Base-by-base conservation (phyloP, 768 basidiomycete species). In the Suillus decipiens region DNA sequence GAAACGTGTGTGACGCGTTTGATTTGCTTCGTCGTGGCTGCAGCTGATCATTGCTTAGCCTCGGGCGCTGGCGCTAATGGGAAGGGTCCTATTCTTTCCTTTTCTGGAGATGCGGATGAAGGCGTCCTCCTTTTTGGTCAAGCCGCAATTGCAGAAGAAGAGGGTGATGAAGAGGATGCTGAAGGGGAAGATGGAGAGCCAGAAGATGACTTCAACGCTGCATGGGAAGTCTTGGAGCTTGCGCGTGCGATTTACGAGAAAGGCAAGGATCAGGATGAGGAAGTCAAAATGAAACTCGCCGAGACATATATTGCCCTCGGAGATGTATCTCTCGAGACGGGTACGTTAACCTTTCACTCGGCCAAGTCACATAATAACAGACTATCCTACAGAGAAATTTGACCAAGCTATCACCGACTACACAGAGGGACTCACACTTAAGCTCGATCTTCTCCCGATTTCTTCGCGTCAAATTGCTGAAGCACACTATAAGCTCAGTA, bases 141-240 rank as follows among this genome's bases (percentile, higher is more conserved):
- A 64, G 81, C 84, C 39, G 75, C 76, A n/a, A 80, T 84, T 63
- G 83, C 84, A 61, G 75, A 71, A 0, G 83, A 81, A 14, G 84
- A 77, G 1, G 86, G 79, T 0, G 85, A 80, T 0, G 86, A 82
- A 0, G 84, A 81, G 3, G 86, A 83, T 8, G 86, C 79, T 1
- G 88, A 82, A 10, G 91, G 78, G 2, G 90, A 86, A 4, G 90
- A 88, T 14, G 90, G 73, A 4, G 93, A 92, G 69, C 93, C 93
- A 0, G 96, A 97, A 70, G 97, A 99, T 68, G 97, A 99, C 70
- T 97, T 97, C 75, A 97, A 96, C 67, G 94, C 93, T 31, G 95
- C 97, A 14, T 99, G 96, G 95, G 93, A 97, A 72, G 89, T 96
- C 3, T 81, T 99, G n/a, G 97, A 99, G 68, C 86, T 96, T 61